Conservation (phyloP, 2,329 filamentous ascomycete genomes). For the Aspergillus aculeatinus region DNA sequence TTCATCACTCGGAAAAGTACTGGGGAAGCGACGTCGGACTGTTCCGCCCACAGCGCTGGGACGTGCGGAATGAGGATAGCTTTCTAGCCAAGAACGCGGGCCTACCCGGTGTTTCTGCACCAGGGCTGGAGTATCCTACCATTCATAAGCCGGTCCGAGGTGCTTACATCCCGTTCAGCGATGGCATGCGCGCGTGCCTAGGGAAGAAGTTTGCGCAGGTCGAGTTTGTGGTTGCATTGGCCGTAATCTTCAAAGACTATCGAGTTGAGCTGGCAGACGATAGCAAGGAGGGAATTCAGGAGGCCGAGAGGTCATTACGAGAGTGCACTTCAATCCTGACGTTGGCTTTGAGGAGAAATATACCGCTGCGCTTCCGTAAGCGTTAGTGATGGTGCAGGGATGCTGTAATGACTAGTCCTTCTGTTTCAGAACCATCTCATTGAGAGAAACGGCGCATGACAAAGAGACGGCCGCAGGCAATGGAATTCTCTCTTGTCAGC, state of each 20-base stretch:
- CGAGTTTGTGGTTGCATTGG: constrained; percentile 22
- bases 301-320: constrained; percentile 12
- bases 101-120: constrained; percentile 13
- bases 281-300: neutral
- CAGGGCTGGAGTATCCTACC: constrained; percentile 20
- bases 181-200: constrained; percentile 22
- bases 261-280: constrained; percentile 14
- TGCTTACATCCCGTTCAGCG: constrained; percentile 26
- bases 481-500: too few relatives aligned
- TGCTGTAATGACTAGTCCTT: neutral
- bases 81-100: constrained; percentile 21
- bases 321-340: constrained; percentile 17
- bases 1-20: constrained; percentile 25
- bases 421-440: too few relatives aligned
- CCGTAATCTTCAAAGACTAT: constrained; percentile 18
- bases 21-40: constrained; percentile 19
- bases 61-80: constrained; percentile 19
- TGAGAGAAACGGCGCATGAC: too few relatives aligned
- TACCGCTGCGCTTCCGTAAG: constrained; percentile 18
- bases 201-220: constrained; percentile 29
- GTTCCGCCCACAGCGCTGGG: constrained; percentile 24
- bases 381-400: neutral
- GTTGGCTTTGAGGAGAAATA: constrained; percentile 18
- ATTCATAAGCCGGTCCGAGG: constrained; percentile 23
- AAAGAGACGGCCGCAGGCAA: too few relatives aligned